phyloP scores from a whole-genome alignment of 164 flowering plant species.

The Echeveria elegans region DNA sequence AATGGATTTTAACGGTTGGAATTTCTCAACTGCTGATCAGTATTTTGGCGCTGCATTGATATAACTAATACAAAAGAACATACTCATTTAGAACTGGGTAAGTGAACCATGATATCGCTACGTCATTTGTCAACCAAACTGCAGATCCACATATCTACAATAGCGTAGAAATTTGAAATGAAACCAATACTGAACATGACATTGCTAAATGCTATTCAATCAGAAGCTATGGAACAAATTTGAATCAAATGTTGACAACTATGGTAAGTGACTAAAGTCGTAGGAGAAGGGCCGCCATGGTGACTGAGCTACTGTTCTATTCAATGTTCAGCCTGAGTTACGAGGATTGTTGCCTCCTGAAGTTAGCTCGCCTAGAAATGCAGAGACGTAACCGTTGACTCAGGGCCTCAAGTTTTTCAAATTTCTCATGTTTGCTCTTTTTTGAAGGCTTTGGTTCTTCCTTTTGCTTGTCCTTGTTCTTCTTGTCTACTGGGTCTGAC shows the following conservation, averaged over 20 bases:
- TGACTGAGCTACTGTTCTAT: constrained; percentile 5
- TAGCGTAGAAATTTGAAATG: background rate
- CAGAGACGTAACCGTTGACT: constrained; percentile 62
- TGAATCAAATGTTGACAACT: background rate
- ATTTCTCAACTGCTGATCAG: background rate
- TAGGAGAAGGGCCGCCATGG: background rate
- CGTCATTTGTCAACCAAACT: background rate
- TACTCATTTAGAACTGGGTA: background rate
- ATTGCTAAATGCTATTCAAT: background rate
- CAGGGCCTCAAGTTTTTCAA: constrained; percentile 66
- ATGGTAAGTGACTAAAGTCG: background rate
- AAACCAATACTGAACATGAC: background rate
- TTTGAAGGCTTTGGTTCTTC: constrained; percentile 18
- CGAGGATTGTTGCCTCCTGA: constrained; percentile 43
- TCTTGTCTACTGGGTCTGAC: constrained; percentile 4
- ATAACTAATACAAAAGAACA: background rate
- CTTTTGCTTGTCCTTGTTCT: constrained; percentile 18
- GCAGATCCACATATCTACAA: background rate
- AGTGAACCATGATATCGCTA: background rate
- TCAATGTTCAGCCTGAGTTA: constrained; percentile 21
- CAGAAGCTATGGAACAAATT: constrained; percentile 6
- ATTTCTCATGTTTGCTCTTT: constrained; percentile 52
- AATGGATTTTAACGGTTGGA: constrained; percentile 7
- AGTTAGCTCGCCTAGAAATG: constrained; percentile 55
- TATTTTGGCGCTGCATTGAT: background rate